phyloP scores from a whole-genome alignment of 768 basidiomycete species.

The Suillus placidus region DNA sequence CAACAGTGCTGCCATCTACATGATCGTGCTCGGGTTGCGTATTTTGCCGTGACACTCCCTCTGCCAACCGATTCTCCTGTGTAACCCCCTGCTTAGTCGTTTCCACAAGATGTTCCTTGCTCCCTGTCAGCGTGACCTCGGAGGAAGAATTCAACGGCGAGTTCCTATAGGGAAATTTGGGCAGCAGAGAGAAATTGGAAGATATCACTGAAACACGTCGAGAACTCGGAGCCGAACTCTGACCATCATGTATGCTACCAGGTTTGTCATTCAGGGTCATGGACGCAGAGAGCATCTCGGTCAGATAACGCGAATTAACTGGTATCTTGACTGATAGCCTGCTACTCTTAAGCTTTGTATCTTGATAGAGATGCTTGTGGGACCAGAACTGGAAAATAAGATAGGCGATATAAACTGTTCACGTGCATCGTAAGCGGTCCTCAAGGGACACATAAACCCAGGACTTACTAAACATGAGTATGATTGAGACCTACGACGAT shows the following conservation, averaged over 20 bases:
- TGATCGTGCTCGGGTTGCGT: not conserved
- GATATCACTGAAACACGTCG: constrained; percentile 15
- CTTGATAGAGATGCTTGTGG: constrained; percentile 54
- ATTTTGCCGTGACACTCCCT: constrained; percentile 8
- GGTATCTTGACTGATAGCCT: constrained; percentile 38
- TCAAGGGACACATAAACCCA: too few relatives aligned
- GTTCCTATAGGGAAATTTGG: constrained; percentile 13
- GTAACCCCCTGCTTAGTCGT: constrained; percentile 14
- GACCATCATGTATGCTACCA: constrained; percentile 20
- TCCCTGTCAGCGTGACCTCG: constrained; percentile 27
- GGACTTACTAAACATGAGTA: constrained; percentile 53
- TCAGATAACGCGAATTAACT: constrained; percentile 30
- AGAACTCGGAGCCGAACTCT: constrained; percentile 22
- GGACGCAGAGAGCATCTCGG: constrained; percentile 22
- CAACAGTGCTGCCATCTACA: constrained; percentile 9
- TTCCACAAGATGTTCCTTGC: constrained; percentile 6
- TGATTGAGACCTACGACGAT: constrained; percentile 46
- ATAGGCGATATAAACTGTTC: constrained; percentile 51
- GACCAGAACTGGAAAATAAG: constrained; percentile 61
- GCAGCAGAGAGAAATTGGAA: constrained; percentile 17
- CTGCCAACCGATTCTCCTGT: constrained; percentile 28
- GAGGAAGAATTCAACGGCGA: constrained; percentile 27
- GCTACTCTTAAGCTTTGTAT: constrained; percentile 47
- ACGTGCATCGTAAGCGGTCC: constrained; percentile 3
- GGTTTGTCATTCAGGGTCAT: constrained; percentile 25